Conservation (phyloP, 108 stramenopile species). For the Schizochytrium sp. region DNA sequence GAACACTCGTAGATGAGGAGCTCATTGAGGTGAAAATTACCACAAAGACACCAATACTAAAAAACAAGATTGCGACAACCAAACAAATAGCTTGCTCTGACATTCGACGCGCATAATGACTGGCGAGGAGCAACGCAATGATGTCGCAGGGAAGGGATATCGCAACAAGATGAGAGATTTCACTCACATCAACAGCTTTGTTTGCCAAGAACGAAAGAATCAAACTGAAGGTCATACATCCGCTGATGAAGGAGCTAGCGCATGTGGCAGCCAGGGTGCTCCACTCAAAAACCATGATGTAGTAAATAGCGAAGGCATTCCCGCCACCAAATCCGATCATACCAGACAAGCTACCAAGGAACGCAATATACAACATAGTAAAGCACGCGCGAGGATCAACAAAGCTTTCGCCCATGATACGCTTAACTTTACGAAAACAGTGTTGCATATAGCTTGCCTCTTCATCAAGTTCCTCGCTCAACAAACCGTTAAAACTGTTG, state of each 20-base stretch:
- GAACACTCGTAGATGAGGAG: not conserved
- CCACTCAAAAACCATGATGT: slow-evolving; percentile 13
- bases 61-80: not conserved
- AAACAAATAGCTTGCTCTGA: slow-evolving; percentile 24
- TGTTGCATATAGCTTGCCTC: not conserved
- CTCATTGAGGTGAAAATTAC: not conserved
- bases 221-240: not conserved
- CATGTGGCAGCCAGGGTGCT: slow-evolving; percentile 7
- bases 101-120: not conserved
- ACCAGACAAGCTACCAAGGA: not conserved
- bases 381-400: slow-evolving; percentile 7
- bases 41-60: not conserved
- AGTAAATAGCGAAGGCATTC: slow-evolving; percentile 22
- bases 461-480: too few relatives aligned
- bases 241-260: slow-evolving; percentile 10
- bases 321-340: slow-evolving; percentile 38
- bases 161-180: not conserved
- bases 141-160: slow-evolving; percentile 2
- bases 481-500: too few relatives aligned
- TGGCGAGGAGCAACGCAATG: not conserved
- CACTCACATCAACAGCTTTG: not conserved
- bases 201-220: not conserved
- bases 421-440: not conserved
- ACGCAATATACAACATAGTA: not conserved
- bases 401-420: not conserved